Base-by-base conservation (phyloP, 2,329 filamentous ascomycete species). In the Fusarium xyrophilum region DNA sequence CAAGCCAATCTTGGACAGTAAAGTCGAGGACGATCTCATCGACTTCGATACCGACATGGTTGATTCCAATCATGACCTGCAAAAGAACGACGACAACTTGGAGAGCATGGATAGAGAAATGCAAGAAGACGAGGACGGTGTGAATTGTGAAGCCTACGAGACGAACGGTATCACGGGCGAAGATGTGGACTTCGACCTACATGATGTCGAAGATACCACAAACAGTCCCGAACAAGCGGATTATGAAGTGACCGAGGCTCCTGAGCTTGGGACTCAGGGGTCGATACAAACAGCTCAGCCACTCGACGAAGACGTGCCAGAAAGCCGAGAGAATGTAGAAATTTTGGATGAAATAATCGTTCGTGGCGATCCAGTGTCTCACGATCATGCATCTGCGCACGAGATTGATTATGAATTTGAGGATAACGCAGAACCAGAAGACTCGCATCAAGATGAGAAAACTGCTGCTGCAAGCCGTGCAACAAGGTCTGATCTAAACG, bases 41-140 rank as follows among this genome's bases (percentile, higher is more conserved):
- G 76, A 79, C 58, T 81, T 79, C 40, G 79, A 80, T 32, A 78
- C 75, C 53, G 79, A 79, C 42, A 75, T 75, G 67, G 60, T 66
- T 19, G 71, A 74, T 38, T 60, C 63, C 10, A 68, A 71, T 11
- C 51, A 70, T 53, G 57, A 63, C 14, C 13, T 43, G 8, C 36
- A 61, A 52, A 57, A 67, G 44, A 53, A 56, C 9, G 28, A 54
- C 12, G 53, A 59, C 12, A 58, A 38, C 38, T 46, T 48, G 33
- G 48, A 58, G 43, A 42, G n/a, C 14, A 42, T 50, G 19, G 73
- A 67, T 6, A 68, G 66, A 59, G 70, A 73, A 28, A 62, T 66
- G 46, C 52, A 68, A 25, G 69, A 71, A 19, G 44, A 47, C 23
- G 71, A 68, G 25, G 59, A 76, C 42, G 48, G 65, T 32, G 57